A percentile compares a stretch with the other conserved stretches of the same genome.
Evolutionary conservation across 345 rosid genomes (phyloP).

Genomic region (Brassica cretica): DNA sequence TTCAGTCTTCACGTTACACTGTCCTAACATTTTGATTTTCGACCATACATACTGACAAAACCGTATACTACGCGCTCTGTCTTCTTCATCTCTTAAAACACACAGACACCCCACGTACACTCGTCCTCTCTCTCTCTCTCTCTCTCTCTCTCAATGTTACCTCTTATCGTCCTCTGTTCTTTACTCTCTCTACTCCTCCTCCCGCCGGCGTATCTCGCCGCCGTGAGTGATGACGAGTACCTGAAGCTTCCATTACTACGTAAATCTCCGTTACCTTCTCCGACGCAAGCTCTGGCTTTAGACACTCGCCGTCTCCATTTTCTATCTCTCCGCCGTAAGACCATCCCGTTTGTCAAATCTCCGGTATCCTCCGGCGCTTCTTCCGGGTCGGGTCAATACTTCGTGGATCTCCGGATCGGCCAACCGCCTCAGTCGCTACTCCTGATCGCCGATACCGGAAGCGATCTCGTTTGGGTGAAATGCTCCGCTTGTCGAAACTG

Average conservation of each 20-base stretch:
- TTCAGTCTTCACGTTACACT: slow-evolving; percentile 36
- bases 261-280: slow-evolving; percentile 46
- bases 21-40: slow-evolving; percentile 13
- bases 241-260: slow-evolving; percentile 72
- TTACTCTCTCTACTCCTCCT: slow-evolving; percentile 15
- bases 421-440: slow-evolving; percentile 75
- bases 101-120: background rate
- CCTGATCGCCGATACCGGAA: slow-evolving; percentile 81
- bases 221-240: slow-evolving; percentile 38
- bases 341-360: slow-evolving; percentile 43
- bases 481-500: slow-evolving; percentile 80
- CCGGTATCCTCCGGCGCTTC: slow-evolving; percentile 76
- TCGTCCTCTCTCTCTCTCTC: slow-evolving; percentile 1
- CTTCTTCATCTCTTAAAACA: slow-evolving; percentile 19
- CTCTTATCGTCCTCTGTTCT: background rate
- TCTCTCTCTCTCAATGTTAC: slow-evolving; percentile 1
- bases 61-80: slow-evolving; percentile 21
- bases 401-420: slow-evolving; percentile 69
- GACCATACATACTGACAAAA: slow-evolving; percentile 31
- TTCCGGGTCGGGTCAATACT: slow-evolving; percentile 84
- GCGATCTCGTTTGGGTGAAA: slow-evolving; percentile 83
- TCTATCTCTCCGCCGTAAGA: slow-evolving; percentile 35
- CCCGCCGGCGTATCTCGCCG: slow-evolving; percentile 33
- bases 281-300: slow-evolving; percentile 43
- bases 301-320: slow-evolving; percentile 55